These are phyloP conservation scores for Cadophora sp. DNA, from an alignment of 2,329 filamentous ascomycete genomes.

Conservation along the genomic window DNA sequence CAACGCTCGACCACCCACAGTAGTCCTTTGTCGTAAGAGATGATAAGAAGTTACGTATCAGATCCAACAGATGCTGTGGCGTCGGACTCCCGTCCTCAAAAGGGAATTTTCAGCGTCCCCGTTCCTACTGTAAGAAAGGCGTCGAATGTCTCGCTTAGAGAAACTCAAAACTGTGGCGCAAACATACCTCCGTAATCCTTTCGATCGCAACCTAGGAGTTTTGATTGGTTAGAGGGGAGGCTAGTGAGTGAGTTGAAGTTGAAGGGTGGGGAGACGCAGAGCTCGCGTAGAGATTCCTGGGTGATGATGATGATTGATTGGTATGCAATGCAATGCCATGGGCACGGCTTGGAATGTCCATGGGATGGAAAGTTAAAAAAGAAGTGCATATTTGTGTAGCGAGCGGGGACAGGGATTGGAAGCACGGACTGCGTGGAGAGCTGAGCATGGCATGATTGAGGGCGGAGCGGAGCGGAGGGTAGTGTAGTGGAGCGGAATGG, in stretches of 20 bases:
- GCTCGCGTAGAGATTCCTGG: conserved; percentile 5
- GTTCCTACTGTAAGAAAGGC: too few relatives aligned
- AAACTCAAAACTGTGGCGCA: background rate
- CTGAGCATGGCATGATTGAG: too few relatives aligned
- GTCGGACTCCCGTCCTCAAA: background rate
- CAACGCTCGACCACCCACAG: too few relatives aligned
- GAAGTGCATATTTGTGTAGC: conserved; percentile 22
- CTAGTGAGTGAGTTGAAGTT: background rate
- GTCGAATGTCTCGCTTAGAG: too few relatives aligned
- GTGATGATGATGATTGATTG: conserved; percentile 25
- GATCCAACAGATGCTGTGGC: background rate
- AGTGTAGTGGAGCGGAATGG: background rate
- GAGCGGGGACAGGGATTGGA: conserved; percentile 2
- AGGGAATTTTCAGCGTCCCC: background rate
- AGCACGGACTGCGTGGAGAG: conserved; percentile 1
- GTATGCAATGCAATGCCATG: too few relatives aligned
- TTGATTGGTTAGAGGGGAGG: background rate
- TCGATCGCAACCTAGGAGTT: background rate
- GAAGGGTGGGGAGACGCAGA: background rate
- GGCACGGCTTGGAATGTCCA: too few relatives aligned
- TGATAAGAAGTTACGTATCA: background rate
- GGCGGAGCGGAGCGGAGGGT: conserved; percentile 5
- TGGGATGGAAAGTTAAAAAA: background rate
- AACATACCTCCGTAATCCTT: too few relatives aligned
- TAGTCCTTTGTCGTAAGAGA: too few relatives aligned